phyloP scores from a whole-genome alignment of 1,284 basidiomycete species.

The Exsudoporus floridanus region DNA sequence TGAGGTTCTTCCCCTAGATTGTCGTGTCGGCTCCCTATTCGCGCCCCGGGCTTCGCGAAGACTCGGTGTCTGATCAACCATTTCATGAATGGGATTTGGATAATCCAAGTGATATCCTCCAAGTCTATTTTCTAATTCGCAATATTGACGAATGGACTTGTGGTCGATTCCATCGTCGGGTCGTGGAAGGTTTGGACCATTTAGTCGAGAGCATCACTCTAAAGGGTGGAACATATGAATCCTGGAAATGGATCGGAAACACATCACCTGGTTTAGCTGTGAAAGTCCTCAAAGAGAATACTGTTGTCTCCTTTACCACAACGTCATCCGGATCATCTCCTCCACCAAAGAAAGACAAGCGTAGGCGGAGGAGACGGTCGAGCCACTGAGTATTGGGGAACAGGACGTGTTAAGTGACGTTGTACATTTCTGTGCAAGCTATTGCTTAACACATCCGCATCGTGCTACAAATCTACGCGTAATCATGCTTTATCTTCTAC shows the following conservation, averaged over 20 bases:
- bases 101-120: constrained; percentile 44
- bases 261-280: constrained; percentile 22
- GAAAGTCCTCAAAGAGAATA: constrained; percentile 38
- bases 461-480: constrained; percentile 16
- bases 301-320: constrained; percentile 27
- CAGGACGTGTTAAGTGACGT: not conserved
- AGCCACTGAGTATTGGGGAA: constrained; percentile 18
- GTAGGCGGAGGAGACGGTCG: constrained; percentile 32
- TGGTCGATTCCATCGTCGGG: constrained; percentile 40
- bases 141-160: constrained; percentile 56
- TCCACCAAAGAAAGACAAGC: constrained; percentile 32
- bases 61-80: constrained; percentile 18
- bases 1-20: constrained; percentile 33
- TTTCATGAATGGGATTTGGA: constrained; percentile 54
- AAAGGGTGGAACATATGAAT: constrained; percentile 36
- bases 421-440: not conserved
- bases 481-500: constrained; percentile 16
- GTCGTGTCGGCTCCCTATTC: constrained; percentile 53
- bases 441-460: not conserved
- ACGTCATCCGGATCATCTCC: constrained; percentile 28
- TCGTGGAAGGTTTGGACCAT: constrained; percentile 41
- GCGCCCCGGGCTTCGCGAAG: constrained; percentile 18
- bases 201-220: constrained; percentile 38
- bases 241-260: constrained; percentile 50
- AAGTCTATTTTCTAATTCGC: constrained; percentile 52